phyloP scores from a whole-genome alignment of 1,284 basidiomycete species.

The Inonotus obliquus region DNA sequence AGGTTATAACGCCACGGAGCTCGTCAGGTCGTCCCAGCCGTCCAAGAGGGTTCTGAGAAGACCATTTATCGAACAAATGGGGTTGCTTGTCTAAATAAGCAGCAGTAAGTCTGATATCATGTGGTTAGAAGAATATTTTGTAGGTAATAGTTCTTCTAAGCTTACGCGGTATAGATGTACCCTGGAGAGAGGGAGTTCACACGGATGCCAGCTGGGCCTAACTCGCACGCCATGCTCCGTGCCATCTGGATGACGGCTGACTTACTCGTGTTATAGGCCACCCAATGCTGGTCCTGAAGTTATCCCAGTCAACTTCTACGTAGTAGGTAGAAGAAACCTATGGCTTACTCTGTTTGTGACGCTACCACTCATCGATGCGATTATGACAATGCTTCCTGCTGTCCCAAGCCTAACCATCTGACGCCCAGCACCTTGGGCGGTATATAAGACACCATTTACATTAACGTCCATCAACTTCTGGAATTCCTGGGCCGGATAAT shows the following conservation, averaged over 20 bases:
- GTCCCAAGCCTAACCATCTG: slow-evolving; percentile 68
- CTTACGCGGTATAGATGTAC: slow-evolving; percentile 69
- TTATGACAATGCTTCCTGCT: slow-evolving; percentile 74
- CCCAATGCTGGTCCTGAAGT: slow-evolving; percentile 64
- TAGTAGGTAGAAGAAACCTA: slow-evolving; percentile 28
- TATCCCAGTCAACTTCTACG: neutral
- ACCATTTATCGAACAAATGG: slow-evolving; percentile 66
- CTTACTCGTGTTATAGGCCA: slow-evolving; percentile 79
- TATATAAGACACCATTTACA: slow-evolving; percentile 71
- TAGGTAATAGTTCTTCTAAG: neutral
- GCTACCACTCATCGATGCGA: slow-evolving; percentile 72
- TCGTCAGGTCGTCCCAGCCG: slow-evolving; percentile 74
- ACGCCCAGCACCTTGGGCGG: slow-evolving; percentile 73
- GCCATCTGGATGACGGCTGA: slow-evolving; percentile 80
- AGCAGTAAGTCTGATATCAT: slow-evolving; percentile 54
- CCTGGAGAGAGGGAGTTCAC: slow-evolving; percentile 77
- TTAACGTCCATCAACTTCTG: slow-evolving; percentile 67
- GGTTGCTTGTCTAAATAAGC: slow-evolving; percentile 69
- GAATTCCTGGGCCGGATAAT: slow-evolving; percentile 69
- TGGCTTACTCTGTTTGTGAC: slow-evolving; percentile 60
- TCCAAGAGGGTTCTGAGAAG: slow-evolving; percentile 67
- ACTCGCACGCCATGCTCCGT: slow-evolving; percentile 81
- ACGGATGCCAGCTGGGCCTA: slow-evolving; percentile 64
- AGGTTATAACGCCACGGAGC: slow-evolving; percentile 69
- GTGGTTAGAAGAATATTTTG: neutral